Conservation (phyloP, 768 basidiomycete species). For the Phanerochaete sordida region DNA sequence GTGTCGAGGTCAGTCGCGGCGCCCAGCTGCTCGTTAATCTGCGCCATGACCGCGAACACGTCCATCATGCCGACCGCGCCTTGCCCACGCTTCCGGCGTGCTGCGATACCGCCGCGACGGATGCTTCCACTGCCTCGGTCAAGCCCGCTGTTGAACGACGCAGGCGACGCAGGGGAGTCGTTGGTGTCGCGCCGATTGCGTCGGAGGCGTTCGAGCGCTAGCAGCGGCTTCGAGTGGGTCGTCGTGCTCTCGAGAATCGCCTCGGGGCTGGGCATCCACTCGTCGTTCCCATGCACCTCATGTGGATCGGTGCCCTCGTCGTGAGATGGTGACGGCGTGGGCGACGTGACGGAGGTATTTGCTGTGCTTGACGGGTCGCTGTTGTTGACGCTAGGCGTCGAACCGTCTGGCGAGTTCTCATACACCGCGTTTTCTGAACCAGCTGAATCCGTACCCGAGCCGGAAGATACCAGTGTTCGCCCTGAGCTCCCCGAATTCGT, state of each 20-base stretch:
- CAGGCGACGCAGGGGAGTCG: slow-evolving; percentile 2
- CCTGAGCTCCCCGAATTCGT: slow-evolving; percentile 18
- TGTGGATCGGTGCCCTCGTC: slow-evolving; percentile 5
- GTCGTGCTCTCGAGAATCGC: slow-evolving; percentile 73
- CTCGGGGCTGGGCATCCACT: slow-evolving; percentile 48
- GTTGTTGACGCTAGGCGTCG: slow-evolving; percentile 5
- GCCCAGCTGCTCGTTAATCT: slow-evolving; percentile 79
- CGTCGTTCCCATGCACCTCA: slow-evolving; percentile 22
- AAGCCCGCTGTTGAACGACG: not conserved
- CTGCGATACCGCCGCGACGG: slow-evolving; percentile 9
- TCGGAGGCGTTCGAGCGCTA: slow-evolving; percentile 66
- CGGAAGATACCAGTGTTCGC: slow-evolving; percentile 21
- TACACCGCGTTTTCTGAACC: slow-evolving; percentile 10
- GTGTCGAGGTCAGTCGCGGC: slow-evolving; percentile 59
- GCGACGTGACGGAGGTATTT: not conserved
- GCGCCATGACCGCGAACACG: slow-evolving; percentile 71
- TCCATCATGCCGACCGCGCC: slow-evolving; percentile 64
- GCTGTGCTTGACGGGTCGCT: slow-evolving; percentile 2
- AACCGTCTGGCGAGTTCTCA: slow-evolving; percentile 13
- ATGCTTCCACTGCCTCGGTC: not conserved
- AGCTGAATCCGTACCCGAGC: slow-evolving; percentile 1
- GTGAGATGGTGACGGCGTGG: slow-evolving; percentile 6
- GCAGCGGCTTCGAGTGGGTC: slow-evolving; percentile 60
- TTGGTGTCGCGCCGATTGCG: slow-evolving; percentile 33
- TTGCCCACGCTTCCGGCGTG: slow-evolving; percentile 13